A percentile compares a stretch with the other conserved stretches of the same genome.
phyloP scores from a whole-genome alignment of 371 early-diverging fungal species.

The Synchytrium microbalum region DNA sequence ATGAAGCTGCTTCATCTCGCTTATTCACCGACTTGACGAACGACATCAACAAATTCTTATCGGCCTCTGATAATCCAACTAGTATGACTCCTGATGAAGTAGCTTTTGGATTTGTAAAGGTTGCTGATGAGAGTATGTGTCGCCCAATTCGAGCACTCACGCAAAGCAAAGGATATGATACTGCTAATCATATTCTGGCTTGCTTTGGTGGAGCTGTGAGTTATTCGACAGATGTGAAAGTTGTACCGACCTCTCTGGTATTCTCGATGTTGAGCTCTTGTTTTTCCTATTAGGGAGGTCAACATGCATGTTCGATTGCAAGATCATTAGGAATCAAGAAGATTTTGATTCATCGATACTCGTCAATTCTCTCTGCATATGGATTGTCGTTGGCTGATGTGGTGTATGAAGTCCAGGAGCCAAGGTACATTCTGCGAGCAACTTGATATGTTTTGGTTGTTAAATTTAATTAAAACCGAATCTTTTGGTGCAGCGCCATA shows the following conservation, averaged over 20 bases:
- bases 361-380: constrained; percentile 88
- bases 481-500: constrained; percentile 18
- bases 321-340: constrained; percentile 70
- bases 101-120: constrained; percentile 84
- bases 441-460: neutral
- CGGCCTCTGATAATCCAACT: constrained; percentile 6
- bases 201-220: constrained; percentile 89
- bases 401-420: constrained; percentile 86
- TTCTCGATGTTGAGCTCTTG: neutral
- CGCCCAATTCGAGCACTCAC: constrained; percentile 89
- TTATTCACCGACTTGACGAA: constrained; percentile 58
- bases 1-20: constrained; percentile 50
- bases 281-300: constrained; percentile 45
- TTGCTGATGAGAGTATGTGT: constrained; percentile 94
- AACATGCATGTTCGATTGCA: constrained; percentile 85
- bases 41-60: constrained; percentile 46
- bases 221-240: neutral
- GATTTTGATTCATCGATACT: constrained; percentile 75
- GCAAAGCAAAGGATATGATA: constrained; percentile 87
- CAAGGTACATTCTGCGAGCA: constrained; percentile 31
- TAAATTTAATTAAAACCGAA: neutral
- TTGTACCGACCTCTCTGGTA: neutral
- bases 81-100: constrained; percentile 70
- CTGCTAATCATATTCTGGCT: constrained; percentile 74
- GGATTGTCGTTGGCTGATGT: constrained; percentile 87